phyloP scores from a whole-genome alignment of 768 basidiomycete species.

The Leccinum pellstonianum region DNA sequence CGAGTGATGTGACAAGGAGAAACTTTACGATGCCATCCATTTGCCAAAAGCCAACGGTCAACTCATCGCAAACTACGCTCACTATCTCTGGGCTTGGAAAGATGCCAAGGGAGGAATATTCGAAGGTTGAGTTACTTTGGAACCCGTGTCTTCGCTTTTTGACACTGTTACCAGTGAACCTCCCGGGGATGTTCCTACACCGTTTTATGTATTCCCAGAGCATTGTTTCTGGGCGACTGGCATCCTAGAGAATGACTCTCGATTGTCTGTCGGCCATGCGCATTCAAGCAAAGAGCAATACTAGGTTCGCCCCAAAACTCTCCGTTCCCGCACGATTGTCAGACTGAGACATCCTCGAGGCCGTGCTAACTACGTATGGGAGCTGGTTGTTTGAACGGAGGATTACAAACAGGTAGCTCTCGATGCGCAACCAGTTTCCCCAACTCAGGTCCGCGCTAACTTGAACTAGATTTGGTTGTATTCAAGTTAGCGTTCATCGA shows the following conservation, averaged over 20 bases:
- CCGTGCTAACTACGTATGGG: slow-evolving; percentile 72
- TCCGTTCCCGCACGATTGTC: not conserved
- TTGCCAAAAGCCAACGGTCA: slow-evolving; percentile 48
- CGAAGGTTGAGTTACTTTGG: slow-evolving; percentile 35
- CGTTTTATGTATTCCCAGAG: slow-evolving; percentile 49
- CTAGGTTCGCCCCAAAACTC: slow-evolving; percentile 42
- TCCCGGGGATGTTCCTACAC: slow-evolving; percentile 19
- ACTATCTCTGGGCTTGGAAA: slow-evolving; percentile 40
- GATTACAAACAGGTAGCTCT: slow-evolving; percentile 84
- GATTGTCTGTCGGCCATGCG: slow-evolving; percentile 62
- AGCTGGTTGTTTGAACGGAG: slow-evolving; percentile 84
- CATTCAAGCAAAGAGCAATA: slow-evolving; percentile 63
- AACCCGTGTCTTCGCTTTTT: slow-evolving; percentile 4
- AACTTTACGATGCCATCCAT: slow-evolving; percentile 5
- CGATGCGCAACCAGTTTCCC: slow-evolving; percentile 43
- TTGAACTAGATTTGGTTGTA: slow-evolving; percentile 2
- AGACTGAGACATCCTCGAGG: slow-evolving; percentile 39
- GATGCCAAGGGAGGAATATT: slow-evolving; percentile 47
- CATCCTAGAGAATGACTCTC: slow-evolving; percentile 12
- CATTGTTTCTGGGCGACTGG: slow-evolving; percentile 53
- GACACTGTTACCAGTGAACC: slow-evolving; percentile 16
- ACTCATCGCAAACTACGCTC: slow-evolving; percentile 33
- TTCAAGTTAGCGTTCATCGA: slow-evolving; percentile 63
- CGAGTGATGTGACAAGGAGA: not conserved
- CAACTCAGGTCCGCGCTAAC: not conserved